Conservation (phyloP, 768 basidiomycete genomes). For the Calocybe indica region DNA sequence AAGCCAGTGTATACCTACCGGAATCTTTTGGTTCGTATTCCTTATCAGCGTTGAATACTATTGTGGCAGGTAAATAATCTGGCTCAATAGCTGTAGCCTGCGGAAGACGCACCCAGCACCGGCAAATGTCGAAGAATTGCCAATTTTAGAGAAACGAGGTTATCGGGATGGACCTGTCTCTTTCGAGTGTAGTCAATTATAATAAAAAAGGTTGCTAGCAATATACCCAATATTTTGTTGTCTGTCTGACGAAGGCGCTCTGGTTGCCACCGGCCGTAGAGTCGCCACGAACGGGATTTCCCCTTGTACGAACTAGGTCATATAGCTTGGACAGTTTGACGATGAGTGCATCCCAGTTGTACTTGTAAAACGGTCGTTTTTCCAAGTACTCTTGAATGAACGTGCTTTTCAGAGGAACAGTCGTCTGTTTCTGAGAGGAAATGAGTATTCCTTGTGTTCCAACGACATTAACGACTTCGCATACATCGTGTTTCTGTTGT, state of each 20-base stretch:
- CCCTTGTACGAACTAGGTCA: constrained; percentile 91
- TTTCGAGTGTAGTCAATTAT: background rate
- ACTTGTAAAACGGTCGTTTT: constrained; percentile 93
- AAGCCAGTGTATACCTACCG: constrained; percentile 32
- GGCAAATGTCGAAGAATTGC: constrained; percentile 90
- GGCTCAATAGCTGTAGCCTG: no score
- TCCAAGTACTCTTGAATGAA: constrained; percentile 93
- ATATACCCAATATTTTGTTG: constrained; percentile 96
- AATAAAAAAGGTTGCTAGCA: background rate
- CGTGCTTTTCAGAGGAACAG: constrained; percentile 69
- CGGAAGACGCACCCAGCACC: constrained; percentile 63
- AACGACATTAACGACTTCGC: background rate
- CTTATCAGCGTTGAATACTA: constrained; percentile 92
- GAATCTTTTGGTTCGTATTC: constrained; percentile 84
- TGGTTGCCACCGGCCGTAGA: constrained; percentile 91
- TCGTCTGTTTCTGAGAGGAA: constrained; percentile 81
- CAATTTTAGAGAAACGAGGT: constrained; percentile 88
- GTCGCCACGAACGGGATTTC: constrained; percentile 92
- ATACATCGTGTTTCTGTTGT: constrained; percentile 85
- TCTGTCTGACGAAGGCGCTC: constrained; percentile 97
- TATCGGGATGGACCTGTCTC: constrained; percentile 78
- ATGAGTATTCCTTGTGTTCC: constrained; percentile 1
- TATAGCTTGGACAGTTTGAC: constrained; percentile 94
- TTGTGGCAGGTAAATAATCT: background rate
- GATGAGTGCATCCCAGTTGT: constrained; percentile 93